Conservation (phyloP, 129 eudicot species). For the Saussurea involucrata region DNA sequence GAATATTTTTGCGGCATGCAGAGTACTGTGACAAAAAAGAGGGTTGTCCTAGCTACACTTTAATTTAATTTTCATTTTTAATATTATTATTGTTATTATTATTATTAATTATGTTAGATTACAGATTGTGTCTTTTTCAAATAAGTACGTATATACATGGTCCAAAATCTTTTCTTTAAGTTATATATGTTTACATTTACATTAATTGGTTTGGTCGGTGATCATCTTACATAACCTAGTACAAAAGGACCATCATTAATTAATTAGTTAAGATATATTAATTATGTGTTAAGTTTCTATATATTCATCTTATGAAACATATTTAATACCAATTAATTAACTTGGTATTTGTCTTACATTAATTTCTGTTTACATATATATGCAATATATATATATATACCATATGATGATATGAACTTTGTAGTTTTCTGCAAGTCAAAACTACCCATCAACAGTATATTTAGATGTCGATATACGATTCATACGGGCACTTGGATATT, state of each 20-base stretch:
- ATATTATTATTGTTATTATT: too few species aligned
- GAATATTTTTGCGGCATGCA: neutral
- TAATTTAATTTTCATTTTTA: neutral
- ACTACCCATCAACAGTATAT: neutral
- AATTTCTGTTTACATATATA: neutral
- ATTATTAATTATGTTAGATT: neutral
- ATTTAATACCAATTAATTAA: neutral
- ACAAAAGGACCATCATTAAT: neutral
- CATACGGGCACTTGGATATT: neutral
- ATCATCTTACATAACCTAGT: neutral
- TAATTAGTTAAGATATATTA: too few species aligned
- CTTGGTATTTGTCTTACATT: neutral
- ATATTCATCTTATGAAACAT: constrained; percentile 5
- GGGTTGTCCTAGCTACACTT: neutral
- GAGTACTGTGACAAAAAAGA: neutral
- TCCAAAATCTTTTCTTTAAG: neutral
- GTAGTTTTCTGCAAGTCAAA: constrained; percentile 2
- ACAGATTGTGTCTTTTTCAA: neutral
- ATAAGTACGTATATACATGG: neutral
- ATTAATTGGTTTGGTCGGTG: neutral
- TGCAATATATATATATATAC: neutral
- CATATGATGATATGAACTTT: neutral
- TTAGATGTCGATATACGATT: constrained; percentile 4
- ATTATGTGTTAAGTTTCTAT: neutral
- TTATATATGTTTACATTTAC: too few species aligned